A percentile compares a stretch with the other conserved stretches of the same genome.
These are phyloP conservation scores for Rhododendron mucronatum DNA, from an alignment of 148 eudicot species.

Conservation along the genomic window DNA sequence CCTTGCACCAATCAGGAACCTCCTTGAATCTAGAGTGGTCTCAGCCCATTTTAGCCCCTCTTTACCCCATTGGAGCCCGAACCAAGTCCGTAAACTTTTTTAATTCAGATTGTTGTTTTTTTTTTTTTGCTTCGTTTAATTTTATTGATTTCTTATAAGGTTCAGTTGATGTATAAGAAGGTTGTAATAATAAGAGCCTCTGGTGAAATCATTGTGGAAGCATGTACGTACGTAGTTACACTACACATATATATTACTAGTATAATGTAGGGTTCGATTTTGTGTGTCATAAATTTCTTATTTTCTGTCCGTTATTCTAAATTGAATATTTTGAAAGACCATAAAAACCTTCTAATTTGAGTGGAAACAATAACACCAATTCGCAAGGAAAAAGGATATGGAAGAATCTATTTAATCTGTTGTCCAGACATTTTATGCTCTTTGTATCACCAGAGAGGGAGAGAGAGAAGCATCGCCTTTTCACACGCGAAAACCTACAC, in stretches of 20 bases:
- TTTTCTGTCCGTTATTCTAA: too few species aligned
- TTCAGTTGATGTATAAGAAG: background rate
- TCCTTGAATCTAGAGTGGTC: constrained; percentile 63
- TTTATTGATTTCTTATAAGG: background rate
- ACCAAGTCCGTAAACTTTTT: constrained; percentile 34
- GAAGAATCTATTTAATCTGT: too few species aligned
- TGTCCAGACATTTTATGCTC: too few species aligned
- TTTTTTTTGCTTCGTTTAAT: background rate
- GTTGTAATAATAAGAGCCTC: background rate
- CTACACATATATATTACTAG: background rate
- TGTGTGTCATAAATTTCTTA: background rate
- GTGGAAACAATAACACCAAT: too few species aligned
- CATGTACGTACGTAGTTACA: background rate
- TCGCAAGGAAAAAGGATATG: too few species aligned
- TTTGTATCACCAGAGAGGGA: too few species aligned
- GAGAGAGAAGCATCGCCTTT: too few species aligned
- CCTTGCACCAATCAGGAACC: constrained; percentile 69
- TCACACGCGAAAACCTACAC: too few species aligned
- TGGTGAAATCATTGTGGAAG: background rate
- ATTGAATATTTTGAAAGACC: too few species aligned
- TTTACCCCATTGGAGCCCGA: constrained; percentile 60
- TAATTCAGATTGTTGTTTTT: background rate
- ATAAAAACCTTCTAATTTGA: too few species aligned
- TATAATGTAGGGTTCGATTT: background rate
- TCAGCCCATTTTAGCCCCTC: constrained; percentile 63